Conservation (phyloP, 2,329 filamentous ascomycete species). For the Laburnicola sp. region DNA sequence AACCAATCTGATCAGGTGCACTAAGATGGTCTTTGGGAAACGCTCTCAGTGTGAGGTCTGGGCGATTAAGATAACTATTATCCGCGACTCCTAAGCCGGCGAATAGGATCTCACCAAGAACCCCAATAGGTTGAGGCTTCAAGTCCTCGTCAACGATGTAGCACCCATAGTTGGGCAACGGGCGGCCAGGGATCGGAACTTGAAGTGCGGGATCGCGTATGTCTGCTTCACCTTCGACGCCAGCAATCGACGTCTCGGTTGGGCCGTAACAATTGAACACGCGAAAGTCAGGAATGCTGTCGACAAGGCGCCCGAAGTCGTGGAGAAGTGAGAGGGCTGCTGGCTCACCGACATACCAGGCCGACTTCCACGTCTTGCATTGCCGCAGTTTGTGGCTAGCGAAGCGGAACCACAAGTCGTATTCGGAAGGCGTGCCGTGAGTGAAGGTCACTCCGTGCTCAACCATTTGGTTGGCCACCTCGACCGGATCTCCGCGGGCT, state of each 20-base stretch:
- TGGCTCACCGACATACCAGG: slow-evolving; percentile 30
- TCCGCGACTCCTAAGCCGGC: slow-evolving; percentile 42
- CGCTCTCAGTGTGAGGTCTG: too few relatives aligned
- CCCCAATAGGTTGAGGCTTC: slow-evolving; percentile 46
- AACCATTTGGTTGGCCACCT: slow-evolving; percentile 43
- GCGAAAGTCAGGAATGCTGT: not conserved
- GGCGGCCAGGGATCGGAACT: slow-evolving; percentile 14
- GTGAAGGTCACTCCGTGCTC: slow-evolving; percentile 46
- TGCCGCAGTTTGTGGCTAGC: slow-evolving; percentile 19
- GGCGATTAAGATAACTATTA: not conserved
- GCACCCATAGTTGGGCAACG: slow-evolving; percentile 5
- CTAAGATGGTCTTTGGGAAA: too few relatives aligned
- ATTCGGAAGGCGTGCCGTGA: slow-evolving; percentile 49
- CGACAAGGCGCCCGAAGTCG: slow-evolving; percentile 4
- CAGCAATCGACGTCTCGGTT: slow-evolving; percentile 17
- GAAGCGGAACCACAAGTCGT: slow-evolving; percentile 28
- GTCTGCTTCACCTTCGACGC: not conserved
- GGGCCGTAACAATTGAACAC: slow-evolving; percentile 25
- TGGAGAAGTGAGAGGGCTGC: slow-evolving; percentile 1
- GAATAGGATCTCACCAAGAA: slow-evolving; percentile 50
- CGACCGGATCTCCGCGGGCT: slow-evolving; percentile 40
- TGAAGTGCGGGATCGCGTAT: slow-evolving; percentile 13
- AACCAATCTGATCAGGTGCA: slow-evolving; percentile 8
- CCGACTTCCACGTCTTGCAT: slow-evolving; percentile 32
- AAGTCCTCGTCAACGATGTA: slow-evolving; percentile 49